Conservation (phyloP, 1,139 yeast genomes). For the Yarrowia galli region DNA sequence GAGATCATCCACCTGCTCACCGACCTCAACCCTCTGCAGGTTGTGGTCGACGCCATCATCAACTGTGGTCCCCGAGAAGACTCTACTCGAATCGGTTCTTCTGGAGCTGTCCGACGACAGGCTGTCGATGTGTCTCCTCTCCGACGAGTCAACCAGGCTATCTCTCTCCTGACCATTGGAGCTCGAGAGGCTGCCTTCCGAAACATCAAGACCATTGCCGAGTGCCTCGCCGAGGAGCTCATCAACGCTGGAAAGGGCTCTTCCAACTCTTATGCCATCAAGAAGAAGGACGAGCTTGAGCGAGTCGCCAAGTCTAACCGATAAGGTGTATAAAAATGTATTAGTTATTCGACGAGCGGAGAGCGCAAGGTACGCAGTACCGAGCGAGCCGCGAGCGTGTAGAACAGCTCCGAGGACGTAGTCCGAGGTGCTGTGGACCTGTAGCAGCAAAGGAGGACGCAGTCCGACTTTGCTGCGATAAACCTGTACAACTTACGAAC, state of each 20-base stretch:
- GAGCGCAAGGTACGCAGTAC: too few species aligned
- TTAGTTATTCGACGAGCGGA: conserved; percentile 9
- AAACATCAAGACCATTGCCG: conserved; percentile 99
- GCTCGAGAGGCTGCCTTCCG: conserved; percentile 99
- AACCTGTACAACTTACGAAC: too few species aligned
- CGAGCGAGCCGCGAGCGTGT: too few species aligned
- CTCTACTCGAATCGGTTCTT: conserved; percentile 99
- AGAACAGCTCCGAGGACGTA: too few species aligned
- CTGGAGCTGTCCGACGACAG: conserved; percentile 99
- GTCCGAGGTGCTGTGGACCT: too few species aligned
- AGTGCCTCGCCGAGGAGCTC: conserved; percentile 99
- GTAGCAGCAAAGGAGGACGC: too few species aligned
- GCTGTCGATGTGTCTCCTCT: conserved; percentile 99
- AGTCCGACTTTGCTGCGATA: too few species aligned
- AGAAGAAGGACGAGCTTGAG: conserved; percentile 99
- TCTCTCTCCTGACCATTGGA: conserved; percentile 98
- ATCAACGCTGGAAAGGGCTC: conserved; percentile 99
- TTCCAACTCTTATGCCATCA: conserved; percentile 99
- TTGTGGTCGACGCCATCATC: conserved; percentile 97
- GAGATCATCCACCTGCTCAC: conserved; percentile 98
- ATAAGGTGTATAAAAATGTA: conserved; percentile 57
- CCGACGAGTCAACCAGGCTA: conserved; percentile 99
- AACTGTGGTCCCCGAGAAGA: conserved; percentile 99
- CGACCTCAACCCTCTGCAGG: conserved; percentile 99
- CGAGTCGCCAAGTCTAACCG: conserved; percentile 99